phyloP scores from a whole-genome alignment of 2,329 filamentous ascomycete species.

The Fusarium chuoi region DNA sequence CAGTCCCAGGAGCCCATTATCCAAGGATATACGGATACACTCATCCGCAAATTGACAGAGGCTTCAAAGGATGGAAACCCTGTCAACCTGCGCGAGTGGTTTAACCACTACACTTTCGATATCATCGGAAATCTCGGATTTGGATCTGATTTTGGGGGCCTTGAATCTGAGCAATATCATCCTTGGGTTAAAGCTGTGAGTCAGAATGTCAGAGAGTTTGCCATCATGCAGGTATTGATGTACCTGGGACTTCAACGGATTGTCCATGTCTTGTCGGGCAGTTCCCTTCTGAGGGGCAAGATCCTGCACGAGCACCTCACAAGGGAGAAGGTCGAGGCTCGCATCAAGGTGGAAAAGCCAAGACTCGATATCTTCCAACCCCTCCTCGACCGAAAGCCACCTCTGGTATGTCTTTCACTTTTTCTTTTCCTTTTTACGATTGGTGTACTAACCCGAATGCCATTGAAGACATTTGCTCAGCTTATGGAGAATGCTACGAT shows the following conservation, averaged over 20 bases:
- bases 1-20: neutral
- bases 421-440: accelerated
- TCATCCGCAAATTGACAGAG: neutral
- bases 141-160: neutral
- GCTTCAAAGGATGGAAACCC: neutral
- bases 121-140: neutral
- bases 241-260: neutral
- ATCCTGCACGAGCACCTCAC: neutral
- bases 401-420: neutral
- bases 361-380: neutral
- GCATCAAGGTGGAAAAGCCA: neutral
- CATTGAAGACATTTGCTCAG: neutral
- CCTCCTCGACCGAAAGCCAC: neutral
- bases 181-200: neutral
- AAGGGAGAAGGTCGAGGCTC: neutral
- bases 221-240: neutral
- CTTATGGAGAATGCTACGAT: neutral
- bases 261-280: neutral
- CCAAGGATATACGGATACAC: neutral
- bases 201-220: neutral
- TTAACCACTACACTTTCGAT: neutral
- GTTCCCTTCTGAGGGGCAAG: neutral
- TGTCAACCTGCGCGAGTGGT: neutral
- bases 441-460: neutral
- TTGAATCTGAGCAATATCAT: neutral